Percentiles rank a stretch among this genome's conserved stretches.
phyloP scores from a whole-genome alignment of 805 yeast species.

The Ogataea degrootiae region DNA sequence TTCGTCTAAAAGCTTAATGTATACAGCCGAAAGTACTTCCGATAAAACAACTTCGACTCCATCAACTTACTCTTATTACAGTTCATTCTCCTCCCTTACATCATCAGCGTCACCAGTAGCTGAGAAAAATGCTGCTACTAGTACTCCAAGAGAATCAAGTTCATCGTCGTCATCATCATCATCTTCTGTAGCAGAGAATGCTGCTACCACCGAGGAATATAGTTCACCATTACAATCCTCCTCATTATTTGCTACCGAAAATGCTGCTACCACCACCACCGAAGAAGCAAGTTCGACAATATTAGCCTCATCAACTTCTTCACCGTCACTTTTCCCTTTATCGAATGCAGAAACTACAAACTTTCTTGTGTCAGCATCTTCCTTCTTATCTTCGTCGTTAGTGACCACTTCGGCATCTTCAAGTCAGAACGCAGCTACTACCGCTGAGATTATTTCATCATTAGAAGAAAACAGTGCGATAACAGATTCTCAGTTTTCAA shows the following conservation, averaged over 20 bases:
- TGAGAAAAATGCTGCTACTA: constrained; percentile 2
- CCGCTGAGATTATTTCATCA: neutral
- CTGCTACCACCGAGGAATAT: too few relatives aligned
- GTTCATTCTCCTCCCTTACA: neutral
- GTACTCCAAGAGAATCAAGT: constrained; percentile 1
- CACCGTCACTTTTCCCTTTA: too few relatives aligned
- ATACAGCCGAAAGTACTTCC: neutral
- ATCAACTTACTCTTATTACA: neutral
- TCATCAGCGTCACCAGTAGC: neutral
- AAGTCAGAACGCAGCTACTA: neutral
- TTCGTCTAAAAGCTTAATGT: neutral
- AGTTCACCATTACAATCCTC: neutral
- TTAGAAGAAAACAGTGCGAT: neutral
- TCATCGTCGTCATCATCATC: neutral
- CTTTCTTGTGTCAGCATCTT: neutral
- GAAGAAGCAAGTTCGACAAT: too few relatives aligned
- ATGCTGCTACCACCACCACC: too few relatives aligned
- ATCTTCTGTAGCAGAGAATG: too few relatives aligned
- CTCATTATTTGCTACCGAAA: too few relatives aligned
- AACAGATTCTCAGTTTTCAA: neutral
- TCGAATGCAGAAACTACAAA: neutral
- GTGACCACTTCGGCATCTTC: neutral
- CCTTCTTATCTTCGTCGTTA: neutral
- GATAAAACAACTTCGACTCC: too few relatives aligned
- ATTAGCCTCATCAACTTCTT: too few relatives aligned